A percentile compares a stretch with the other conserved stretches of the same genome.
phyloP scores from a whole-genome alignment of 495 filamentous ascomycete species.

The Aspergillus ellipticus region DNA sequence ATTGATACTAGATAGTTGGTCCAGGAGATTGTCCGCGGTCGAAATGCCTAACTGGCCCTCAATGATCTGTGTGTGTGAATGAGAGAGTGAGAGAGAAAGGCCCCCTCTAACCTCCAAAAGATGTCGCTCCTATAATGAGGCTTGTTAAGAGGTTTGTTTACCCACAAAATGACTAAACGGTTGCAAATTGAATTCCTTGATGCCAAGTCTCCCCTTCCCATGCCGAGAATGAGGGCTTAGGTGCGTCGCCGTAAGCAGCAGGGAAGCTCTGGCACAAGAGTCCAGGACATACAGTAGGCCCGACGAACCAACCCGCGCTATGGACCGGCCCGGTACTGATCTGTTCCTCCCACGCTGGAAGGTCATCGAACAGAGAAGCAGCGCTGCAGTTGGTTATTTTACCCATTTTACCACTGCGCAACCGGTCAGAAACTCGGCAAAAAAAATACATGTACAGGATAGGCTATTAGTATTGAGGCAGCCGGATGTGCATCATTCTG shows the following conservation, averaged over 20 bases:
- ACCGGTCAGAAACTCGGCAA: neutral
- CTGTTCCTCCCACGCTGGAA: neutral
- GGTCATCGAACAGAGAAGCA: constrained; percentile 4
- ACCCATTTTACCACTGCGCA: too few species aligned
- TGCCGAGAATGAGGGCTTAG: neutral
- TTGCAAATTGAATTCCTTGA: neutral
- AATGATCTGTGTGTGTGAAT: too few species aligned
- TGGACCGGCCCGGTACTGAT: constrained; percentile 20
- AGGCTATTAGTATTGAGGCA: neutral
- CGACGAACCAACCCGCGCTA: neutral
- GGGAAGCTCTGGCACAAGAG: neutral
- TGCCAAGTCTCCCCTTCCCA: too few species aligned
- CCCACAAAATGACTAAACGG: neutral
- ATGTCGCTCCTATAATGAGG: neutral
- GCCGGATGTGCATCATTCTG: neutral
- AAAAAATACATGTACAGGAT: neutral
- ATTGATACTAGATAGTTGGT: neutral
- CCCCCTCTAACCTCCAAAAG: neutral
- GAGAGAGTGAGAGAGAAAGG: too few species aligned
- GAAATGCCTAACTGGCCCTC: neutral
- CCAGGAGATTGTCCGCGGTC: neutral
- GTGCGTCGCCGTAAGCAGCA: neutral
- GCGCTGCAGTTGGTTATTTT: too few species aligned
- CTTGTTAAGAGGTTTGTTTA: neutral
- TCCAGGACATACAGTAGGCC: neutral